Evolutionary conservation across 805 yeast species (phyloP).

Genomic region (Cyberlindnera petersonii): DNA sequence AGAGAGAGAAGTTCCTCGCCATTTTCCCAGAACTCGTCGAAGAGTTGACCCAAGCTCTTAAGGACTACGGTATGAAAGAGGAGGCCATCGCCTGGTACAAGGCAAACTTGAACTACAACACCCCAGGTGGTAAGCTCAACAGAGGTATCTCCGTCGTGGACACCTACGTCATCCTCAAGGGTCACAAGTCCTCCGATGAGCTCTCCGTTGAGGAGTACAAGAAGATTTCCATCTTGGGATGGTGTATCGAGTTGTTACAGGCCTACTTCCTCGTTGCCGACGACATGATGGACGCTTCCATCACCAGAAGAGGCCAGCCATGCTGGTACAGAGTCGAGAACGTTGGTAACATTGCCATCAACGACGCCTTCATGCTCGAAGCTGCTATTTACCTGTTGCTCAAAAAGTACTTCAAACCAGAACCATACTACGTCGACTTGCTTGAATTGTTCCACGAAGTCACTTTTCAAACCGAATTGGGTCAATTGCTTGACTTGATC

Average conservation of each 20-base stretch:
- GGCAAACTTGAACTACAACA: slow-evolving; percentile 71
- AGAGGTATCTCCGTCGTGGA: slow-evolving; percentile 95
- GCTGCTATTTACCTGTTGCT: slow-evolving; percentile 86
- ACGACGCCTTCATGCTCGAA: slow-evolving; percentile 95
- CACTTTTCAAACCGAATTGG: slow-evolving; percentile 95
- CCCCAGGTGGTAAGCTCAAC: slow-evolving; percentile 95
- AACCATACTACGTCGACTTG: slow-evolving; percentile 80
- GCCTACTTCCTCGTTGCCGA: slow-evolving; percentile 97
- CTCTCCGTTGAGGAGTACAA: slow-evolving; percentile 67
- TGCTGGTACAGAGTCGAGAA: slow-evolving; percentile 87
- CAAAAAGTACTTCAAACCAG: slow-evolving; percentile 82
- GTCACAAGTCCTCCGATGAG: slow-evolving; percentile 52
- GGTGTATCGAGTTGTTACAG: slow-evolving; percentile 92
- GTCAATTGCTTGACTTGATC: slow-evolving; percentile 90
- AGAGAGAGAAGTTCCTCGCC: slow-evolving; percentile 54
- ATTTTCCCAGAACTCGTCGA: slow-evolving; percentile 75
- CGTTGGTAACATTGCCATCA: slow-evolving; percentile 92
- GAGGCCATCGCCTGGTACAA: slow-evolving; percentile 87
- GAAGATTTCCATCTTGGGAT: slow-evolving; percentile 84
- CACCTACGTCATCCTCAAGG: slow-evolving; percentile 78
- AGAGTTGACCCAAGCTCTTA: slow-evolving; percentile 63
- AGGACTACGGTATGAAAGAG: slow-evolving; percentile 71
- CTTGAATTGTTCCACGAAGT: slow-evolving; percentile 95
- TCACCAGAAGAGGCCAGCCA: slow-evolving; percentile 97
- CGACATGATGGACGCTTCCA: slow-evolving; percentile 96